Evolutionary conservation across 1,139 yeast species (phyloP).

Genomic region (Geotrichum reessii): DNA sequence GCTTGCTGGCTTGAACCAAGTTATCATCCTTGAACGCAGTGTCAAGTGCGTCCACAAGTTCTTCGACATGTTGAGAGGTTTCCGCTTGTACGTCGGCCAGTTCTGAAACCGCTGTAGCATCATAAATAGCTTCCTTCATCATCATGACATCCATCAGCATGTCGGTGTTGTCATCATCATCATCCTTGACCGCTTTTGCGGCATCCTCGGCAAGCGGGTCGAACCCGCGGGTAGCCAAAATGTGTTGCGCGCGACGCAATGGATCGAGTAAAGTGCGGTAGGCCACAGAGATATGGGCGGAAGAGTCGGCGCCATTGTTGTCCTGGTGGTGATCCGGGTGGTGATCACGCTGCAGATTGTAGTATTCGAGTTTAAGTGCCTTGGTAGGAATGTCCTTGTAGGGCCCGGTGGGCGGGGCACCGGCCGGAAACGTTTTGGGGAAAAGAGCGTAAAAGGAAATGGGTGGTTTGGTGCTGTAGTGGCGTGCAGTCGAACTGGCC

Average conservation of each 20-base stretch:
- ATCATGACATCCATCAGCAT: constrained; percentile 71
- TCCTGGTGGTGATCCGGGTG: constrained; percentile 65
- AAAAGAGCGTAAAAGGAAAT: constrained; percentile 50
- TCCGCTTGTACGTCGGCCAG: constrained; percentile 49
- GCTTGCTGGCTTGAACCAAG: constrained; percentile 55
- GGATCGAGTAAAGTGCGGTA: constrained; percentile 68
- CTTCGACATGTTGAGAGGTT: constrained; percentile 49
- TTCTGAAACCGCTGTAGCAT: constrained; percentile 54
- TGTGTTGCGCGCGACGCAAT: constrained; percentile 58
- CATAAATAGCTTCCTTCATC: constrained; percentile 69
- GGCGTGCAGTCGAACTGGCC: background rate
- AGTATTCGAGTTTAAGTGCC: constrained; percentile 63
- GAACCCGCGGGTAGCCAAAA: constrained; percentile 42
- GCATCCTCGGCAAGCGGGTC: constrained; percentile 34
- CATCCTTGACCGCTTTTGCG: constrained; percentile 11
- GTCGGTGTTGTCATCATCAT: constrained; percentile 47
- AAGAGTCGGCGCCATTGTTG: constrained; percentile 32
- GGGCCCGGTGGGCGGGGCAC: constrained; percentile 60
- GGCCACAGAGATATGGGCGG: constrained; percentile 65
- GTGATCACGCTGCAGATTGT: constrained; percentile 60
- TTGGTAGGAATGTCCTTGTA: constrained; percentile 45
- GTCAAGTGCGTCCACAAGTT: constrained; percentile 38
- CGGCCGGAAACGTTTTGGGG: constrained; percentile 66
- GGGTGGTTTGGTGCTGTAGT: background rate
- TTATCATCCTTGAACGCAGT: constrained; percentile 39